These are phyloP conservation scores for Letharia lupina DNA, from an alignment of 495 filamentous ascomycete genomes.

Conservation along the genomic window DNA sequence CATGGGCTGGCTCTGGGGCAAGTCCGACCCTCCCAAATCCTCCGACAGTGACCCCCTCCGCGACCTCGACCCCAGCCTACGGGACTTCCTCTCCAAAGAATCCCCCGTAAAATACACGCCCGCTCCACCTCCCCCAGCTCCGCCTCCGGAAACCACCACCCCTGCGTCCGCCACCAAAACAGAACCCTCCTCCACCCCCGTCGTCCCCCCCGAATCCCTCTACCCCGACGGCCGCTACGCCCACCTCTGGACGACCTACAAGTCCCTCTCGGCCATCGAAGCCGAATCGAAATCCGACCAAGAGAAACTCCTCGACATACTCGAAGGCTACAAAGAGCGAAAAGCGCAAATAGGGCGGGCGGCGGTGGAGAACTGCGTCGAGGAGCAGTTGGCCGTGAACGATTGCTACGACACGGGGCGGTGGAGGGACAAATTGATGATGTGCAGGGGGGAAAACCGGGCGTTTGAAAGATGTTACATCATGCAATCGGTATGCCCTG, in stretches of 20 bases:
- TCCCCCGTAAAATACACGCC: constrained; percentile 67
- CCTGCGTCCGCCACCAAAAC: constrained; percentile 24
- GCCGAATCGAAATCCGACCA: constrained; percentile 56
- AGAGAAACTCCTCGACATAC: constrained; percentile 63
- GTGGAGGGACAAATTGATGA: constrained; percentile 47
- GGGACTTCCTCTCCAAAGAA: constrained; percentile 77
- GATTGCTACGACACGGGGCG: constrained; percentile 65
- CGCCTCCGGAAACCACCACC: constrained; percentile 22
- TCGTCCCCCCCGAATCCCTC: constrained; percentile 47
- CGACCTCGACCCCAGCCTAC: constrained; percentile 75
- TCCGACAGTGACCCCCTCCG: constrained; percentile 59
- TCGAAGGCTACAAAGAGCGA: constrained; percentile 77
- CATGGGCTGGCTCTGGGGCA: constrained; percentile 71
- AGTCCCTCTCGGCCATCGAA: constrained; percentile 55
- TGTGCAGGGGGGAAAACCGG: constrained; percentile 66
- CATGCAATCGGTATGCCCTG: constrained; percentile 55
- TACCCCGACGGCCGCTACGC: constrained; percentile 84
- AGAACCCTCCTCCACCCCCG: constrained; percentile 33
- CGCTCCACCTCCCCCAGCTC: constrained; percentile 27
- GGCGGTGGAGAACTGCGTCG: constrained; percentile 86
- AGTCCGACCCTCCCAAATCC: constrained; percentile 27
- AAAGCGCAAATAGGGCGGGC: constrained; percentile 67
- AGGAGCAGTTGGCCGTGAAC: constrained; percentile 68
- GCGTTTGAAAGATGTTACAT: constrained; percentile 72
- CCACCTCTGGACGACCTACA: constrained; percentile 86